These are phyloP conservation scores for Neurospora pannonica DNA, from an alignment of 495 filamentous ascomycete genomes.

Conservation along the genomic window DNA sequence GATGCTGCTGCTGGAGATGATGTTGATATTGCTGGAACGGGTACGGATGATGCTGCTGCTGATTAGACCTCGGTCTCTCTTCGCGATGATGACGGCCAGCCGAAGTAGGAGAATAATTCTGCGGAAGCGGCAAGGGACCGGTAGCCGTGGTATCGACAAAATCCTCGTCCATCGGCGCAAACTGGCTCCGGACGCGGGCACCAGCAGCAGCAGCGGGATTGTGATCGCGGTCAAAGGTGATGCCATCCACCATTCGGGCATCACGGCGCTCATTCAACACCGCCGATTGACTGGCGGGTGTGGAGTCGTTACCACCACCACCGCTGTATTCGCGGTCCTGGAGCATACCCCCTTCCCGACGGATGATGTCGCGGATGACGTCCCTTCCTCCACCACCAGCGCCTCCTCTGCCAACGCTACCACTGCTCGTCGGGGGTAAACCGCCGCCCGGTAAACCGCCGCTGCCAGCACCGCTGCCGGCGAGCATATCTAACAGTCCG, in stretches of 20 bases:
- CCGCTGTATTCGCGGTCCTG: conserved; percentile 4
- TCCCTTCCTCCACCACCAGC: background rate
- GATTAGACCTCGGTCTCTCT: conserved; percentile 24
- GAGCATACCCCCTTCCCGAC: background rate
- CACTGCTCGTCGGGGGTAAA: background rate
- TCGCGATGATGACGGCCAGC: conserved; percentile 20
- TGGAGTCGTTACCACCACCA: conserved; percentile 21
- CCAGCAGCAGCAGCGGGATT: background rate
- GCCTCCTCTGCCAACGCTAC: background rate
- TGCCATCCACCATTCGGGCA: conserved; percentile 36
- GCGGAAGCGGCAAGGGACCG: conserved; percentile 29
- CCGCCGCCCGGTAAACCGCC: background rate
- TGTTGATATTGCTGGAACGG: conserved; percentile 6
- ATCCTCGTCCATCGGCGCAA: conserved; percentile 17
- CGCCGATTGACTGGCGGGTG: conserved; percentile 30
- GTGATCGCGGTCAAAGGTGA: conserved; percentile 26
- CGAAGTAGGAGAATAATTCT: conserved; percentile 9
- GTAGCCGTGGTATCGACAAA: conserved; percentile 38
- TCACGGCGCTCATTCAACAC: conserved; percentile 26
- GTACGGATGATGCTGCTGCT: conserved; percentile 9
- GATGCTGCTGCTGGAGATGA: conserved; percentile 5
- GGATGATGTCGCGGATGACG: background rate
- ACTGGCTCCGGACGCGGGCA: conserved; percentile 12
- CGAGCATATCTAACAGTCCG: conserved; percentile 28
- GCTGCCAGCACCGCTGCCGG: background rate